A percentile compares a stretch with the other conserved stretches of the same genome.
Evolutionary conservation across 2,329 filamentous ascomycete genomes (phyloP).

Genomic region (Thelonectria discophora): DNA sequence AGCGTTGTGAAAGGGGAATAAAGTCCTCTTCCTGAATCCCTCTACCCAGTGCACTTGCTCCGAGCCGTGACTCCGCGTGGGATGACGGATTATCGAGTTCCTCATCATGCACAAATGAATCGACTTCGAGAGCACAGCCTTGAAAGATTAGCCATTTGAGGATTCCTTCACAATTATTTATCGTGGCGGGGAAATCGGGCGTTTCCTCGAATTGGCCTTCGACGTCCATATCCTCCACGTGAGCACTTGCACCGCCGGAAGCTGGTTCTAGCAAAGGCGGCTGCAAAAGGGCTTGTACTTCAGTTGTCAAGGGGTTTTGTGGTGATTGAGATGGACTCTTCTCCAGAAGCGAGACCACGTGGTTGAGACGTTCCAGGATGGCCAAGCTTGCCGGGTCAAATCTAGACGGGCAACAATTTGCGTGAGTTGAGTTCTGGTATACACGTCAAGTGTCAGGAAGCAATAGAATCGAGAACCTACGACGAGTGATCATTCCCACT

Average conservation of each 20-base stretch:
- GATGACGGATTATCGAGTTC: not conserved
- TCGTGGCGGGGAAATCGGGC: constrained; percentile 11
- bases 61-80: not conserved
- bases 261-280: not conserved
- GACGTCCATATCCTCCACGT: constrained; percentile 1
- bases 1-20: constrained; percentile 13
- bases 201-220: constrained; percentile 18
- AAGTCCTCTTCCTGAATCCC: constrained; percentile 25
- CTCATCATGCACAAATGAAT: constrained; percentile 12
- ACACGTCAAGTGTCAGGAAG: not conserved
- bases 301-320: not conserved
- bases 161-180: constrained; percentile 18
- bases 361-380: constrained; percentile 21
- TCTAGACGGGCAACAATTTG: not conserved
- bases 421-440: not conserved
- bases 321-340: not conserved
- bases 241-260: not conserved
- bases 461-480: not conserved
- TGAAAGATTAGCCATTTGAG: constrained; percentile 21
- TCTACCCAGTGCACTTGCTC: not conserved
- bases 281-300: not conserved
- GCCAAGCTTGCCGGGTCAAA: constrained; percentile 24
- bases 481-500: constrained; percentile 22
- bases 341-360: constrained; percentile 22
- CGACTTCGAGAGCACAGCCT: not conserved